Evolutionary conservation across 208 protist species (phyloP).

Genomic region (Trypanosoma mega): DNA sequence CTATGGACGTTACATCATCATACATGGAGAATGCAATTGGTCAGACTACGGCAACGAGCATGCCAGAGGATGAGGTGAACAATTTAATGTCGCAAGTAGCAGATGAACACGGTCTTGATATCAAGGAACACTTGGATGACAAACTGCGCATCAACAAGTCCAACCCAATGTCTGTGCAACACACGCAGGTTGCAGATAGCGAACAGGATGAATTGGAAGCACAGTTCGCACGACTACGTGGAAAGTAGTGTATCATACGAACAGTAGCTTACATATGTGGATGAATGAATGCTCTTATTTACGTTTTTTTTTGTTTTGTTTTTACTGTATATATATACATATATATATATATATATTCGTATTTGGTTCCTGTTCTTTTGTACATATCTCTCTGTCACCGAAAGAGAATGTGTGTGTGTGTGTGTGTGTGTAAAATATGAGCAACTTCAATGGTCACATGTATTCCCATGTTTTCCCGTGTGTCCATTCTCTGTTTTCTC

Average conservation of each 20-base stretch:
- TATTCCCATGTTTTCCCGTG: too few species aligned
- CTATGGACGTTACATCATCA: constrained; percentile 93
- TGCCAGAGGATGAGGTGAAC: constrained; percentile 92
- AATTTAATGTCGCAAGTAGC: constrained; percentile 93
- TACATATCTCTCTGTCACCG: too few species aligned
- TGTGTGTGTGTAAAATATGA: too few species aligned
- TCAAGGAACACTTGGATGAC: constrained; percentile 68
- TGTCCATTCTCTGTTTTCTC: too few species aligned
- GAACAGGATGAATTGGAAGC: constrained; percentile 64
- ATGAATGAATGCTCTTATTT: too few species aligned
- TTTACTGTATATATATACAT: too few species aligned
- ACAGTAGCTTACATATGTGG: too few species aligned
- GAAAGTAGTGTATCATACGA: constrained; percentile 39
- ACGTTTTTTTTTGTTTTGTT: too few species aligned
- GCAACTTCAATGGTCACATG: too few species aligned
- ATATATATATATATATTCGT: too few species aligned
- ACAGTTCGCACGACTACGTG: constrained; percentile 66
- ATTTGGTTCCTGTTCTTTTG: too few species aligned
- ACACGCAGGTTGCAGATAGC: not conserved
- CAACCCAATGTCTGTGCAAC: constrained; percentile 22
- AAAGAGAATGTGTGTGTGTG: too few species aligned
- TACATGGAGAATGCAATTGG: constrained; percentile 95
- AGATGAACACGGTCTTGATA: constrained; percentile 93
- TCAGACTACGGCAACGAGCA: constrained; percentile 84
- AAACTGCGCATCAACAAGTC: constrained; percentile 49